Base-by-base conservation (phyloP, 106 monocot genomes). In the Cymbidium sinense region DNA sequence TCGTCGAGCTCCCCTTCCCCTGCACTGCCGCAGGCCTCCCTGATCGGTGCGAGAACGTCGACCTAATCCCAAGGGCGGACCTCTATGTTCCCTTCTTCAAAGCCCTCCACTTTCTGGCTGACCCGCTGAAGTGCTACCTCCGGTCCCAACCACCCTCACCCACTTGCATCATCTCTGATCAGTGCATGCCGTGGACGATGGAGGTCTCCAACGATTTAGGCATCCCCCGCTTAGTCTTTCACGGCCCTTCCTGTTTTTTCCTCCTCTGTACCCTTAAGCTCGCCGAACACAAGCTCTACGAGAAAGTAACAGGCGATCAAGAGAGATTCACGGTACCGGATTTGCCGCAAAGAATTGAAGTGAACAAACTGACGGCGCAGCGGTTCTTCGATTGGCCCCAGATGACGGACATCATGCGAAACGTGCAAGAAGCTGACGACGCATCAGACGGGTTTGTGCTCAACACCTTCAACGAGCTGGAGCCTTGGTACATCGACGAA, bases 151-250 rank as follows among this genome's bases (percentile, higher is more conserved):
- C 34, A 2, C 76, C 34, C 11, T 36, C 12, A 13, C 80, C 80
- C 31, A 77, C 36, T 25, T 88, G 85, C 72, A 78, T 85, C 29
- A 50, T 88, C 37, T 54, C 83, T 15, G 88, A 88, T 72, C 36
- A 43, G n/a, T 71, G 51, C 47, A 75, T 61, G 62, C 51, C 62
- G 6, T 88, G 88, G 88, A 81, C 85, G 17, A 20, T 10, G 29
- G 73, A 75, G 7, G 61, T 88, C 20, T 78, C 88, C 7, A 43
- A 54, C 0, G 64, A 82, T 7, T 78, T 93, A 18, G 51, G 70
- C 21, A 77, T 91, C 27, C 89, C 86, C 7, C 77, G 91, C 64
- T 55, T 88, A 4, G 65, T 85, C 28, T 91, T 87, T 75, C 77
- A 83, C 77, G 84, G 84, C 20, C 31, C 77, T 2, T 81, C 75